These are phyloP conservation scores for Neurospora sp. DNA, from an alignment of 495 filamentous ascomycete species.

Conservation along the genomic window DNA sequence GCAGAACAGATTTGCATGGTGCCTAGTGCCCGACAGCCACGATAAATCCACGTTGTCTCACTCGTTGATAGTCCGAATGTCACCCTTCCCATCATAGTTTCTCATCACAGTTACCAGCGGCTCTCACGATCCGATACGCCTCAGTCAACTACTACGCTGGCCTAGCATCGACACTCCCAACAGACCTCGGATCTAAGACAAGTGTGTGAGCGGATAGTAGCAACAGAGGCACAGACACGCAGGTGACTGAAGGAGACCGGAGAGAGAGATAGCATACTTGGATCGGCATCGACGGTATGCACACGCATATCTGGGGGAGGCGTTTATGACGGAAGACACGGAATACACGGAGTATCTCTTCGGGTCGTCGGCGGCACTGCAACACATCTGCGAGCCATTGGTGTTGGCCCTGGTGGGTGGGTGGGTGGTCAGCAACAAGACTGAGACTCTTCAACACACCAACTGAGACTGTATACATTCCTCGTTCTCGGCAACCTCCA, in stretches of 20 bases:
- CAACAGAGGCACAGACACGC: neutral
- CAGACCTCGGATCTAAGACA: neutral
- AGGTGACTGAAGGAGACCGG: neutral
- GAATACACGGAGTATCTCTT: neutral
- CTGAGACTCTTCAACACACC: neutral
- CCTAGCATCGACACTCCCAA: neutral
- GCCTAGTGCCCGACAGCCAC: neutral
- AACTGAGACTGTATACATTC: neutral
- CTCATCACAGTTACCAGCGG: neutral
- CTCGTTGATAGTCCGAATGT: neutral
- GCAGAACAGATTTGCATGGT: neutral
- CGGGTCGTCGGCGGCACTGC: neutral
- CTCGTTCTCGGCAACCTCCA: neutral
- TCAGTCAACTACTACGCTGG: neutral
- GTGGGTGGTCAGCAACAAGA: neutral
- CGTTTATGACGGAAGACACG: neutral
- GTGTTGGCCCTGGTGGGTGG: neutral
- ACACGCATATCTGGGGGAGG: neutral
- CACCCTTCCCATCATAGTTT: neutral
- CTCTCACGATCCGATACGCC: neutral
- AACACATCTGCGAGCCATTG: neutral
- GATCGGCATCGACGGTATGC: neutral
- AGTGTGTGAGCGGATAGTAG: neutral
- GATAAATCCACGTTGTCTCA: neutral
- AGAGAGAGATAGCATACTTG: neutral